Percentiles rank a stretch among this genome's conserved stretches.
phyloP scores from a whole-genome alignment of 768 basidiomycete species.

The Mycena belliarum region DNA sequence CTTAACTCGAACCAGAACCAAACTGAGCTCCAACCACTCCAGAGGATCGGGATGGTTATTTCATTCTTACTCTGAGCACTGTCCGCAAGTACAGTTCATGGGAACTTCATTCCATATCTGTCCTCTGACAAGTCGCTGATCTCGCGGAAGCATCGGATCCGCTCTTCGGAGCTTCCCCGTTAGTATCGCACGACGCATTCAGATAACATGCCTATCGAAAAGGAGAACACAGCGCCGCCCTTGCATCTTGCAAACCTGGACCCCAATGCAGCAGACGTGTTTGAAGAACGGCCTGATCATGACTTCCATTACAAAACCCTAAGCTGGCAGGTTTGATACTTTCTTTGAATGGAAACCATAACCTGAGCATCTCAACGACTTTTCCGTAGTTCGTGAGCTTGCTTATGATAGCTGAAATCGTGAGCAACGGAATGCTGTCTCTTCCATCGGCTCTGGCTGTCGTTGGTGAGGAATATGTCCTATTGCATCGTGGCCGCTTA shows the following conservation, averaged over 20 bases:
- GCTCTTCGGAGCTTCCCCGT: not conserved
- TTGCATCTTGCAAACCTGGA: not conserved
- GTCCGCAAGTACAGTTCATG: not conserved
- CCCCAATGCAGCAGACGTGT: slow-evolving; percentile 36
- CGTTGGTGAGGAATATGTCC: slow-evolving; percentile 40
- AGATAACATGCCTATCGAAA: no score
- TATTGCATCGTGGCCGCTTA: not conserved
- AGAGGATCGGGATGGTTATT: no score
- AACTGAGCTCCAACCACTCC: no score
- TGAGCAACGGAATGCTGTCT: slow-evolving; percentile 57
- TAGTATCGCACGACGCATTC: no score
- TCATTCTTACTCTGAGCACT: not conserved
- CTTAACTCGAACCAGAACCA: no score
- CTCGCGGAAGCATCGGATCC: not conserved
- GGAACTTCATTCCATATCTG: not conserved
- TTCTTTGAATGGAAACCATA: not conserved
- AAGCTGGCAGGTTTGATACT: slow-evolving; percentile 44
- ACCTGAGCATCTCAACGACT: not conserved
- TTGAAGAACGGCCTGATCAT: slow-evolving; percentile 43
- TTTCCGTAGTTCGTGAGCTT: slow-evolving; percentile 42
- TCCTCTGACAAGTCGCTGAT: not conserved
- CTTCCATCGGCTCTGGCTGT: slow-evolving; percentile 52
- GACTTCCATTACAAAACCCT: slow-evolving; percentile 56
- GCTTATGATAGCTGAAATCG: slow-evolving; percentile 60
- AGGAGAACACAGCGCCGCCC: not conserved